These are phyloP conservation scores for Alternaria arborescens DNA, from an alignment of 2,329 filamentous ascomycete species.

Conservation along the genomic window DNA sequence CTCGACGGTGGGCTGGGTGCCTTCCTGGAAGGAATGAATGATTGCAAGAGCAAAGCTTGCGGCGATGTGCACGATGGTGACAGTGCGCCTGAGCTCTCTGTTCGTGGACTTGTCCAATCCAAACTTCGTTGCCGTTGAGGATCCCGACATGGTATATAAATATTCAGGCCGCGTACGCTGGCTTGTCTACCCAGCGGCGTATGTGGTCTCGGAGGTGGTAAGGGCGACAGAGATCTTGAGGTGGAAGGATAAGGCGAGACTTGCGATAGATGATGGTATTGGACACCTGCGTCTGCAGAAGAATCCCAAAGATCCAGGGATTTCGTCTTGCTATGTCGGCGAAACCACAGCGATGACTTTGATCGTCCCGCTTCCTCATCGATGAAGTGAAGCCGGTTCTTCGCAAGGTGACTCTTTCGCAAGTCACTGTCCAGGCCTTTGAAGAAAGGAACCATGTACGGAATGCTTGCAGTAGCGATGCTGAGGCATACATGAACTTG, in stretches of 20 bases:
- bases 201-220: conserved; percentile 23
- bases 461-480: conserved; percentile 46
- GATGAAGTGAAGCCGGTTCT: conserved; percentile 13
- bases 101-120: conserved; percentile 34
- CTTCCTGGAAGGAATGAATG: conserved; percentile 18
- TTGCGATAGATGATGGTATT: conserved; percentile 29
- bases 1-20: conserved; percentile 27
- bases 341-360: conserved; percentile 22
- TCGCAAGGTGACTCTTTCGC: conserved; percentile 23
- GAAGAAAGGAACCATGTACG: conserved; percentile 45
- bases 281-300: conserved; percentile 9
- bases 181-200: conserved; percentile 26
- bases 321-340: conserved; percentile 23
- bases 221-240: conserved; percentile 28
- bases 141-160: conserved; percentile 32
- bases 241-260: conserved; percentile 33
- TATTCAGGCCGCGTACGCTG: conserved; percentile 32
- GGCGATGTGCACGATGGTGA: conserved; percentile 37
- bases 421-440: conserved; percentile 28
- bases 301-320: conserved; percentile 23
- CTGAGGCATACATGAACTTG: conserved; percentile 40
- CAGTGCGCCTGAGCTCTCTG: conserved; percentile 38
- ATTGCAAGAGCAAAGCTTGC: conserved; percentile 30
- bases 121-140: conserved; percentile 5
- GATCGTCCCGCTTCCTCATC: conserved; percentile 17